Conservation (phyloP, 345 rosid species). For the Eutrema yunnanense region DNA sequence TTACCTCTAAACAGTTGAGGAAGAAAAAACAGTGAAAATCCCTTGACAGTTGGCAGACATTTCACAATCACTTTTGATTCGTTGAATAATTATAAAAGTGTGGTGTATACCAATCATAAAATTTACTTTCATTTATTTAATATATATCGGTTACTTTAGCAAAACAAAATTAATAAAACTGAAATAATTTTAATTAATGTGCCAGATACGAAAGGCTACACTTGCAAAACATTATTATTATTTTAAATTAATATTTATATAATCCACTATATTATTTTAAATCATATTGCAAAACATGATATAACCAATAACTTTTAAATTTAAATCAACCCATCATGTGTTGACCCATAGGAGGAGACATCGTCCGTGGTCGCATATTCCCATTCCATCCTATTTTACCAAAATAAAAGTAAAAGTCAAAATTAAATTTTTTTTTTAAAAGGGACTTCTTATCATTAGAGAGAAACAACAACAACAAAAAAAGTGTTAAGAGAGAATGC, state of each 20-base stretch:
- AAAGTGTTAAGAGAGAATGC: too few relatives aligned
- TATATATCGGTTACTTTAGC: too few relatives aligned
- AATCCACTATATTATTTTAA: neutral
- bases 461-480: too few relatives aligned
- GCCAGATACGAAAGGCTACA: neutral
- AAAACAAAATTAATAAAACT: neutral
- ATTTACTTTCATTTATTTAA: neutral
- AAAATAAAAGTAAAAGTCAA: neutral
- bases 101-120: neutral
- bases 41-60: neutral
- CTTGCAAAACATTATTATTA: neutral
- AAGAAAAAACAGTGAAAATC: neutral
- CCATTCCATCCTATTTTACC: slow-evolving; percentile 48
- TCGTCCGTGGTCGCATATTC: slow-evolving; percentile 30
- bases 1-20: too few relatives aligned
- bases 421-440: neutral
- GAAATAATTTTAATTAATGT: neutral
- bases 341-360: slow-evolving; percentile 48
- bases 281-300: neutral
- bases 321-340: slow-evolving; percentile 31
- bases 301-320: neutral
- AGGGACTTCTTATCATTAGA: too few relatives aligned
- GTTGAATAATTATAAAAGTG: neutral
- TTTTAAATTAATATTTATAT: neutral
- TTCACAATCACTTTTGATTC: neutral